Base-by-base conservation (phyloP, 2,329 filamentous ascomycete species). In the Ophiostoma perfectum region DNA sequence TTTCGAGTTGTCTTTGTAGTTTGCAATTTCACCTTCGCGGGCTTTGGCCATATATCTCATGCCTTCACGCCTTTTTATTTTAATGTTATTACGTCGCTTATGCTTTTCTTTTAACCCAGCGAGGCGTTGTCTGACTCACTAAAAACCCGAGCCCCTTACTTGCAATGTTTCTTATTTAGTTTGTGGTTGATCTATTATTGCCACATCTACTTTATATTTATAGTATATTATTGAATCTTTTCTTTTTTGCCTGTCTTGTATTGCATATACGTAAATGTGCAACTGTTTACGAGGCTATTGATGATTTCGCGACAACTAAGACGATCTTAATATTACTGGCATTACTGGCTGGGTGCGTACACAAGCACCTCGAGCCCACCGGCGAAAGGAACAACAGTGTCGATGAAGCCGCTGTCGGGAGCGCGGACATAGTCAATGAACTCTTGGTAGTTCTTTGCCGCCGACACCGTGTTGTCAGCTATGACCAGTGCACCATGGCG, bases 401-500 rank as follows among this genome's bases (percentile, higher is more conserved):
- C 49, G 5, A 55, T 55, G 5, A 55, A 55, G 18, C 49, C 49
- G 49, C 49, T 55, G 8, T 27, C 49, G 27, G 49, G 49, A 27
- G 49, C 49, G 4, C 49, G 49, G 49, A 55, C 49, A 55, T 55
- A 55, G 2, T 55, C 49, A 7, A 55, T 3, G 7, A 55, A 55
- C 8, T 27, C n/a, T 18, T 55, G 18, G n/a, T 55, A 55, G 49
- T 11, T 55, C n/a, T 55, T 55, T 4, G n/a, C 49, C 3, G 49
- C 49, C 49, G 49, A 55, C n/a, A 55, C 49, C 8, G 49, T 55
- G 49, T 55, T 55, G n/a, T 55, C 49, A 5, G 49, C 49, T 18
- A 55, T 55, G 49, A 55, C 8, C 2, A 55, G 49, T 6, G 49
- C 49, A 5, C 49, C 49, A 27, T 55, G 49, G 4, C 49, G 49